These are phyloP conservation scores for Ceratocystis lukuohia DNA, from an alignment of 2,329 filamentous ascomycete species.

Conservation along the genomic window DNA sequence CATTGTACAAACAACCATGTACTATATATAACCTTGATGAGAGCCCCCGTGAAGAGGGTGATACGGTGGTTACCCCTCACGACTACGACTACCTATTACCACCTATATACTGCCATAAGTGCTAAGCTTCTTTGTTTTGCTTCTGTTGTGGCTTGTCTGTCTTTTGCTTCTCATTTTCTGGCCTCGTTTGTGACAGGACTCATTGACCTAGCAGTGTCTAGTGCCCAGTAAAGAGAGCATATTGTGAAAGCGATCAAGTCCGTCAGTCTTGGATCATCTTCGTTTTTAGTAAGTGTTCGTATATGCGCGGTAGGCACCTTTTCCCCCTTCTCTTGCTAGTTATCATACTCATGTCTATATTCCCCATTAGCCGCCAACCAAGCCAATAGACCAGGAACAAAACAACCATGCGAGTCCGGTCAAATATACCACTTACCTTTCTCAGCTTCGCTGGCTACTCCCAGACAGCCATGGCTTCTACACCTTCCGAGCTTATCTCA, in stretches of 20 bases:
- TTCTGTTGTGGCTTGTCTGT: neutral
- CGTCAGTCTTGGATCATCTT: too few species aligned
- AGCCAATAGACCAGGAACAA: neutral
- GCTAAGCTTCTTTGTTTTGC: neutral
- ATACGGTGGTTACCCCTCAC: constrained; percentile 4
- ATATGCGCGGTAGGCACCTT: neutral
- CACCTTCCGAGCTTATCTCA: neutral
- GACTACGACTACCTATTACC: neutral
- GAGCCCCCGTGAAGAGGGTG: neutral
- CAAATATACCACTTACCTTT: neutral
- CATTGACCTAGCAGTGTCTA: too few species aligned
- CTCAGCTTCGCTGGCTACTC: neutral
- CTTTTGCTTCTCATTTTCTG: neutral
- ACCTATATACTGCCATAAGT: neutral
- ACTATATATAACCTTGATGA: too few species aligned
- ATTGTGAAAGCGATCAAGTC: too few species aligned
- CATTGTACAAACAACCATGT: too few species aligned
- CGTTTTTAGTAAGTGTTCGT: too few species aligned
- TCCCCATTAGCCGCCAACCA: neutral
- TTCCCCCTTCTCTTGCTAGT: neutral
- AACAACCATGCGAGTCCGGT: neutral
- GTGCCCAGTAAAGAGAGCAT: too few species aligned
- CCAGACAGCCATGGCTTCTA: neutral
- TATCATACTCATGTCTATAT: neutral
- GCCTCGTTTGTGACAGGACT: neutral